phyloP scores from a whole-genome alignment of 2,329 filamentous ascomycete species.

The Neopestalotiopsis clavispora region DNA sequence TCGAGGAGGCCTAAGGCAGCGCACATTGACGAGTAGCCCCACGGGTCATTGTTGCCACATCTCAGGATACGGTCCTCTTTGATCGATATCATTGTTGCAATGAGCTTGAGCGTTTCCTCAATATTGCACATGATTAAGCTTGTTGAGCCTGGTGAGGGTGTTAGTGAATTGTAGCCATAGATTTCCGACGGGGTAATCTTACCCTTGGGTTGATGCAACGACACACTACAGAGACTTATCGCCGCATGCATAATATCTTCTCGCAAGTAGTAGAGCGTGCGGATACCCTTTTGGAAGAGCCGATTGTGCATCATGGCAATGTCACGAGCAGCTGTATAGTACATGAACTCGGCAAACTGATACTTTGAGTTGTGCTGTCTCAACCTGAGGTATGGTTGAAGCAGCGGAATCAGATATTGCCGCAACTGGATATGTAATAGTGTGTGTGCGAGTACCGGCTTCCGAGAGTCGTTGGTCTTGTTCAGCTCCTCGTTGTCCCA shows the following conservation, averaged over 20 bases:
- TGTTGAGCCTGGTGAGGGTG: conserved; percentile 48
- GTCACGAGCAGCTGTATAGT: conserved; percentile 66
- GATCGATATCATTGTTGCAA: conserved; percentile 65
- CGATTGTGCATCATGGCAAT: conserved; percentile 67
- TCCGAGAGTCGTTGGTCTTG: conserved; percentile 48
- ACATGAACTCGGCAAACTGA: conserved; percentile 66
- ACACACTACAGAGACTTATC: conserved; percentile 66
- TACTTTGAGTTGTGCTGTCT: conserved; percentile 65
- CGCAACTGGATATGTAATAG: conserved; percentile 64
- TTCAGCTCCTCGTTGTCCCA: conserved; percentile 48
- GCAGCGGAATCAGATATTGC: conserved; percentile 66
- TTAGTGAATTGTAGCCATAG: conserved; percentile 19
- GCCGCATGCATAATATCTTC: conserved; percentile 65
- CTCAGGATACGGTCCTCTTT: conserved; percentile 65
- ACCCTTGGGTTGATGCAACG: conserved; percentile 61
- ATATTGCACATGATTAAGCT: conserved; percentile 68
- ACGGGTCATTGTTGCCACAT: conserved; percentile 68
- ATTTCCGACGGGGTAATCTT: conserved; percentile 6
- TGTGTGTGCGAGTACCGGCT: conserved; percentile 63
- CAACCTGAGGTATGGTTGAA: conserved; percentile 64
- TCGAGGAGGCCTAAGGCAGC: conserved; percentile 63
- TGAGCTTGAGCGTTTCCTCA: conserved; percentile 63
- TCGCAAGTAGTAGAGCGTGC: conserved; percentile 63
- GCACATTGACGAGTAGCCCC: conserved; percentile 69
- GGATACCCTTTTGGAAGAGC: conserved; percentile 62